Base-by-base conservation (phyloP, 1,139 yeast species). In the Kluyveromyces sp. region DNA sequence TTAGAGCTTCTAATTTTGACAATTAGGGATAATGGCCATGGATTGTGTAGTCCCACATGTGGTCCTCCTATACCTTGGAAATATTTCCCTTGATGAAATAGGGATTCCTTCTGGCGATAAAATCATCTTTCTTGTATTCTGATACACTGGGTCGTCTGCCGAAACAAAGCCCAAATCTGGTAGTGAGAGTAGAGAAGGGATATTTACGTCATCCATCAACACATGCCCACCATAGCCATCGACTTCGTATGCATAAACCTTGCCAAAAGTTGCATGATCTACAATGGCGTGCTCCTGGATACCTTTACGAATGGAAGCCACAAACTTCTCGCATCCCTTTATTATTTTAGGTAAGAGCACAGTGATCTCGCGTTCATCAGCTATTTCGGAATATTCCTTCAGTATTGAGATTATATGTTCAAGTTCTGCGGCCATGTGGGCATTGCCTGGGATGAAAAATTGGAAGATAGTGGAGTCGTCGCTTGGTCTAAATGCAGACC, bases 51-150 rank as follows among this genome's bases (percentile, higher is more conserved):
- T 1, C 96, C 96, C 39, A 87, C 78, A 61, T 88, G 96, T 0
- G 96, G 96, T 0, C 96, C 96, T 0, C 96, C 96, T 50, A 88
- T 74, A 0, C 96, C 96, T 55, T 76, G 74, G 58, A 87, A 83
- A 52, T 63, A 64, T 3, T 58, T 55, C 0, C 96, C 96, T 41
- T 64, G 38, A 85, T 67, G 55, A 68, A 88, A 63, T 86, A 88
- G 0, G 96, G 96, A 57, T 88, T 88, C 0, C 94, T 5, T 66
- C 57, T 50, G 77, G 79, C 3, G 81, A 73, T 32, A 86, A 69
- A 15, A 89, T 70, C 95, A 88, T 84, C 45, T 71, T 75, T 45
- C 96, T 71, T 0, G 96, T 89, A 59, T 85, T 86, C 59, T 79
- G 81, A 63, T 89, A 88, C 1, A 85, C 63, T 39, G 71, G 71